Conservation (phyloP, 148 eudicot genomes). For the Pharnaceum exiguum region DNA sequence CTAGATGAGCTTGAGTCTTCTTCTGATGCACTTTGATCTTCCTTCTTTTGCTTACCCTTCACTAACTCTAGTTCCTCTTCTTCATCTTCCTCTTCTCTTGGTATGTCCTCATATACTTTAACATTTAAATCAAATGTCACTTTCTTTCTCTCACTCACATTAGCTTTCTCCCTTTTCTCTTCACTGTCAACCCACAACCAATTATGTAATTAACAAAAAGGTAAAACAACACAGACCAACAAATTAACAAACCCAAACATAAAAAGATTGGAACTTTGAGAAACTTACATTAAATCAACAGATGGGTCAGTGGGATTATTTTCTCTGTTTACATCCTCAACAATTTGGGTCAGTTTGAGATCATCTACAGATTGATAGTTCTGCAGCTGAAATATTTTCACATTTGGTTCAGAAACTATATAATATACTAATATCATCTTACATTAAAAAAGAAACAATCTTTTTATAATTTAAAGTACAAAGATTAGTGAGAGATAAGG, state of each 20-base stretch:
- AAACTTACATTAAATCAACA: conserved; percentile 24
- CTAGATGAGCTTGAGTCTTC: conserved; percentile 39
- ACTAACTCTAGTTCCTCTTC: conserved; percentile 11
- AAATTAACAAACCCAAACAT: not conserved
- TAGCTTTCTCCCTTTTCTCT: conserved; percentile 24
- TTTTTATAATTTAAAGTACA: not conserved
- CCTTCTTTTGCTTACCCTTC: conserved; percentile 10
- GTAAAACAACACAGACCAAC: not conserved
- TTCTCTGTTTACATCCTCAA: conserved; percentile 12
- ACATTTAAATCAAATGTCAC: conserved; percentile 54
- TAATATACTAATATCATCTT: not conserved
- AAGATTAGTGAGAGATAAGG: not conserved
- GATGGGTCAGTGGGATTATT: conserved; percentile 6
- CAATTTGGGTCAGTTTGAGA: conserved; percentile 16
- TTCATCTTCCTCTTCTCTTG: conserved; percentile 10
- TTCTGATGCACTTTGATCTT: conserved; percentile 6
- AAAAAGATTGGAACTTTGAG: not conserved
- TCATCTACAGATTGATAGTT: conserved; percentile 27
- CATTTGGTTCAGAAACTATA: not conserved
- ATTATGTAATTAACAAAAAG: not conserved
- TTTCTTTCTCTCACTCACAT: conserved; percentile 37
- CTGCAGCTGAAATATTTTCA: conserved; percentile 19
- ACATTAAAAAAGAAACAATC: not conserved
- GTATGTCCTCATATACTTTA: conserved; percentile 22
- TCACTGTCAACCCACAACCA: conserved; percentile 22